These are phyloP conservation scores for Cornus controversa DNA, from an alignment of 148 eudicot genomes.

Conservation along the genomic window DNA sequence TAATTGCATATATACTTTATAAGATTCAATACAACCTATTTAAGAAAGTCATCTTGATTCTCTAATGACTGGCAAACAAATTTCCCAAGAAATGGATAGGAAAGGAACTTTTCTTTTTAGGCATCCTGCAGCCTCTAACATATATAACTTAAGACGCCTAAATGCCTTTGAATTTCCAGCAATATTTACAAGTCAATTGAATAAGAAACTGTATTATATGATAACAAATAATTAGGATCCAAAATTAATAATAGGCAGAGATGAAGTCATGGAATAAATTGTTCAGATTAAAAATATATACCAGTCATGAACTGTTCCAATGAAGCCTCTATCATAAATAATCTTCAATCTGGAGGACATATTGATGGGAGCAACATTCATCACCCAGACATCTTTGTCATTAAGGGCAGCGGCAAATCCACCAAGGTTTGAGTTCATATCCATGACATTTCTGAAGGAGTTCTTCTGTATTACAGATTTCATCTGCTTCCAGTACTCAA, in stretches of 20 bases:
- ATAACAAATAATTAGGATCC: neutral
- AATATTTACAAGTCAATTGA: constrained; percentile 4
- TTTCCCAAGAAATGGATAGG: neutral
- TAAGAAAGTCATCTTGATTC: neutral
- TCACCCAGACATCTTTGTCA: constrained; percentile 76
- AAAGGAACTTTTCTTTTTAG: neutral
- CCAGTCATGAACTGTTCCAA: constrained; percentile 83
- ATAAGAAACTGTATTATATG: neutral
- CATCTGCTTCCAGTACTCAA: constrained; percentile 77
- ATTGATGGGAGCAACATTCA: constrained; percentile 71
- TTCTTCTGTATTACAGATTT: constrained; percentile 43
- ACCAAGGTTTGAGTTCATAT: constrained; percentile 77
- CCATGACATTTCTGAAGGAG: constrained; percentile 72
- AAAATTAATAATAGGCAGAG: neutral
- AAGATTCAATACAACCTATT: neutral
- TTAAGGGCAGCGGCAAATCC: constrained; percentile 71
- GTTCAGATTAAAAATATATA: constrained; percentile 13
- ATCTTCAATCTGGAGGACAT: constrained; percentile 53
- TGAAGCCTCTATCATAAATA: constrained; percentile 68
- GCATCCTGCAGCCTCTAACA: neutral
- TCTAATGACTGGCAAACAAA: neutral
- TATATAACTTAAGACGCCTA: neutral
- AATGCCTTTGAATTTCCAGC: neutral
- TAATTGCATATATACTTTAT: no score
- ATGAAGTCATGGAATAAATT: neutral